Evolutionary conservation across 371 early-diverging fungal species (phyloP).

Genomic region (Actinomortierella wolfii): DNA sequence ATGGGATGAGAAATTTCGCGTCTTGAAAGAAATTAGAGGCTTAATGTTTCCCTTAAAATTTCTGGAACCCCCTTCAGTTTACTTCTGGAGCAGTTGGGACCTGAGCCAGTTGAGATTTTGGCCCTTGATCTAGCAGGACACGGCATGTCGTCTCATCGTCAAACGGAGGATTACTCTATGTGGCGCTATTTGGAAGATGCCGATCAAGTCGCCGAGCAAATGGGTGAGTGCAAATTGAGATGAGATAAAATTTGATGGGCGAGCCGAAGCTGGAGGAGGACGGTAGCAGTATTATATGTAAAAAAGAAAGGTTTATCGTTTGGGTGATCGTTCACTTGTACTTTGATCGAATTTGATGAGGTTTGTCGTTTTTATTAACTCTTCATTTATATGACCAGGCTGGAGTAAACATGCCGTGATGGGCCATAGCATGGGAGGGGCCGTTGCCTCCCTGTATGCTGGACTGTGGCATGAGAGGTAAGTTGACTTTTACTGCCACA

Average conservation of each 20-base stretch:
- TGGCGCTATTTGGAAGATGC: slow-evolving; percentile 43
- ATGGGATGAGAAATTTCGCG: too few species aligned
- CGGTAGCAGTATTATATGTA: too few species aligned
- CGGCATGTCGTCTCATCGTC: slow-evolving; percentile 33
- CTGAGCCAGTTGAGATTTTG: slow-evolving; percentile 41
- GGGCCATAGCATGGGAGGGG: slow-evolving; percentile 45
- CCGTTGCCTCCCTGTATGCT: slow-evolving; percentile 23
- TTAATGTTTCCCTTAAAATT: too few species aligned
- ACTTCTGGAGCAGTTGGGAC: slow-evolving; percentile 27
- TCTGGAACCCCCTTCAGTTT: too few species aligned
- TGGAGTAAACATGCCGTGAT: slow-evolving; percentile 39
- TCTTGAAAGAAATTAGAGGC: too few species aligned
- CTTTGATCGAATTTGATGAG: too few species aligned
- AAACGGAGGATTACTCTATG: slow-evolving; percentile 33
- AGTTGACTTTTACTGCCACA: not conserved
- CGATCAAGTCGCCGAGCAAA: slow-evolving; percentile 35
- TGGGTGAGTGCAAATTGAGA: slow-evolving; percentile 2
- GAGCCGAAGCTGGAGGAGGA: too few species aligned
- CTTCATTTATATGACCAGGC: too few species aligned
- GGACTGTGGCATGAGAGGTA: slow-evolving; percentile 29
- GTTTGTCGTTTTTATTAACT: too few species aligned
- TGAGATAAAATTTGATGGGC: too few species aligned
- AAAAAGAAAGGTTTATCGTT: too few species aligned
- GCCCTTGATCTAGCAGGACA: slow-evolving; percentile 43
- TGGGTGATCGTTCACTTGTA: too few species aligned